A percentile compares a stretch with the other conserved stretches of the same genome.
Evolutionary conservation across 768 basidiomycete species (phyloP).

Genomic region (Lentinula sp.): DNA sequence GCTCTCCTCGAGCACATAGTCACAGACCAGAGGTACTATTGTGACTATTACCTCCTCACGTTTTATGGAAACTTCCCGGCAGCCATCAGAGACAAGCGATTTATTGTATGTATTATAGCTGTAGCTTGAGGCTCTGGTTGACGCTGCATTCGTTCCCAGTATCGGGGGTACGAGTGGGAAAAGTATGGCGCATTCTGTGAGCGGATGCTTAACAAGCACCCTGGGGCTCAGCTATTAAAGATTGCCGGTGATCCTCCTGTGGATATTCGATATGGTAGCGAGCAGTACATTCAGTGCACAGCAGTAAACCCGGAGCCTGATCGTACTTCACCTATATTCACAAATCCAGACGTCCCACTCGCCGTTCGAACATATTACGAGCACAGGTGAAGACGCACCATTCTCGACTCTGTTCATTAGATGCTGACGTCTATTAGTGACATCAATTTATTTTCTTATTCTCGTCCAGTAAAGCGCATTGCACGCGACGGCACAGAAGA

Average conservation of each 20-base stretch:
- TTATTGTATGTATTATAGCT: constrained; percentile 54
- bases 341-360: constrained; percentile 75
- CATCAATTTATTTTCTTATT: constrained; percentile 77
- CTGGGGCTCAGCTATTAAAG: constrained; percentile 76
- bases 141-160: constrained; percentile 36
- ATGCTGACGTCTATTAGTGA: constrained; percentile 39
- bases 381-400: constrained; percentile 48
- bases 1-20: constrained; percentile 82
- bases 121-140: background rate
- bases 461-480: constrained; percentile 59
- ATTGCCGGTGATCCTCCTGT: constrained; percentile 69
- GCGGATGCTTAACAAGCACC: constrained; percentile 86
- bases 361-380: constrained; percentile 84
- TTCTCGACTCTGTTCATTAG: background rate
- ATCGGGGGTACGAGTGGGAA: constrained; percentile 94
- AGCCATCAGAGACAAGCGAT: constrained; percentile 84
- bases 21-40: constrained; percentile 75
- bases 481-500: constrained; percentile 66
- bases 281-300: constrained; percentile 86
- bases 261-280: constrained; percentile 72
- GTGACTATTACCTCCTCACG: constrained; percentile 90
- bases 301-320: constrained; percentile 84
- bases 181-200: constrained; percentile 88
- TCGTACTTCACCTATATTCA: constrained; percentile 69
- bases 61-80: constrained; percentile 91